These are phyloP conservation scores for Colletotrichum siamense DNA, from an alignment of 2,329 filamentous ascomycete species.

Conservation along the genomic window DNA sequence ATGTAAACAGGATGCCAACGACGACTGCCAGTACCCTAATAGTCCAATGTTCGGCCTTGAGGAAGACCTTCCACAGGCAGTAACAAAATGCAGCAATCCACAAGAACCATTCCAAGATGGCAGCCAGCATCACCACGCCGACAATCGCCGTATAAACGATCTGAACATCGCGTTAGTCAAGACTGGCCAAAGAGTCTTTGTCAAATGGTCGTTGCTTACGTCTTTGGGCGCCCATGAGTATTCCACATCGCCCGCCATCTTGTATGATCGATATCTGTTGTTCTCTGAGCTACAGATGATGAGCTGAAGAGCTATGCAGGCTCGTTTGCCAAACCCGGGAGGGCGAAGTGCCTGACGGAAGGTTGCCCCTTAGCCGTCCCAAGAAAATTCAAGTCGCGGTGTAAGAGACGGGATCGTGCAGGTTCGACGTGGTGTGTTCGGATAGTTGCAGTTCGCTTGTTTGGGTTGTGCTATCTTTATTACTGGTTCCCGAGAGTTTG, in stretches of 20 bases:
- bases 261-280: slow-evolving; percentile 3
- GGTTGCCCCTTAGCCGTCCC: not conserved
- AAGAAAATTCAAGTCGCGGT: not conserved
- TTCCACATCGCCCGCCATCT: slow-evolving; percentile 45
- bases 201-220: slow-evolving; percentile 30
- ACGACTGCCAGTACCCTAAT: slow-evolving; percentile 79
- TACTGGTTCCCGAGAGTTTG: not conserved
- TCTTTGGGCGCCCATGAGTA: slow-evolving; percentile 55
- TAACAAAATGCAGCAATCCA: slow-evolving; percentile 96
- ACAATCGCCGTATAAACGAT: slow-evolving; percentile 86
- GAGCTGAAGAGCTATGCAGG: not conserved
- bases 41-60: slow-evolving; percentile 88
- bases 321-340: not conserved
- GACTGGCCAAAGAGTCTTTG: not conserved
- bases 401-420: slow-evolving; percentile 5
- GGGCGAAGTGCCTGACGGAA: not conserved
- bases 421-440: not conserved
- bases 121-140: slow-evolving; percentile 81
- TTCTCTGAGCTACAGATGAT: not conserved
- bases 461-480: not conserved
- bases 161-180: slow-evolving; percentile 48
- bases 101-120: slow-evolving; percentile 90
- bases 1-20: slow-evolving; percentile 71
- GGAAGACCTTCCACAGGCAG: slow-evolving; percentile 85
- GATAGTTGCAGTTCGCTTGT: slow-evolving; percentile 7